phyloP scores from a whole-genome alignment of 1,284 basidiomycete genomes.

The Ustilago loliicola region DNA sequence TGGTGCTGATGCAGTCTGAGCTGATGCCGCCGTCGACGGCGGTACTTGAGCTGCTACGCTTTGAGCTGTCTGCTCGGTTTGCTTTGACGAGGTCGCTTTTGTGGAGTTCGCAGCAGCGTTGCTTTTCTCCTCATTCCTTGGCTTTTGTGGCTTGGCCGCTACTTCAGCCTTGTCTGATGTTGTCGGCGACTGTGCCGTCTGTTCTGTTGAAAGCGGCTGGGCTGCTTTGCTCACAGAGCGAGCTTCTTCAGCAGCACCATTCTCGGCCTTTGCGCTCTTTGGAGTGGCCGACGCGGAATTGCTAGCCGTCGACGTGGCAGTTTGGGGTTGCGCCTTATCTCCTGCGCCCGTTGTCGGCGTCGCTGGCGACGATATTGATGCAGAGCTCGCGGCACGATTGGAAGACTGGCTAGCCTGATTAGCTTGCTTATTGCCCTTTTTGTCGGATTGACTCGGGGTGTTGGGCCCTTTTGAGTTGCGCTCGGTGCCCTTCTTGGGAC shows the following conservation, averaged over 20 bases:
- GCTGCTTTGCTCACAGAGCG: neutral
- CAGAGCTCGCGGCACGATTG: constrained; percentile 6
- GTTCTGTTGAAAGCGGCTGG: neutral
- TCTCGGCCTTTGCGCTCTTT: constrained; percentile 6
- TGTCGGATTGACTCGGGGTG: constrained; percentile 11
- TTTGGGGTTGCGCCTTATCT: neutral
- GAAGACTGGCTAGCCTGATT: constrained; percentile 13
- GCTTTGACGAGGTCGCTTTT: neutral
- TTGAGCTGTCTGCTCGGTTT: constrained; percentile 3
- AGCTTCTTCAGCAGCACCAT: neutral
- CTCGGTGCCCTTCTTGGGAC: constrained; percentile 21
- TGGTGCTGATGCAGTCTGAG: constrained; percentile 4
- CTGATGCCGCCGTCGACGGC: constrained; percentile 10
- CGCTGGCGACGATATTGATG: constrained; percentile 23
- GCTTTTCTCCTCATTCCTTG: constrained; percentile 3
- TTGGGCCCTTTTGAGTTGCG: constrained; percentile 18
- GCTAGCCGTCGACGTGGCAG: neutral
- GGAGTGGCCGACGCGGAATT: neutral
- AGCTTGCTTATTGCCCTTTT: constrained; percentile 20
- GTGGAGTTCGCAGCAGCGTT: neutral
- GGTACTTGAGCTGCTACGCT: constrained; percentile 15
- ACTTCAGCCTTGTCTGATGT: neutral
- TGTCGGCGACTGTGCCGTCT: neutral
- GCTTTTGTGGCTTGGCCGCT: neutral
- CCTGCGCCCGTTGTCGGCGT: constrained; percentile 4